Evolutionary conservation across 148 eudicot species (phyloP), one percentile per base, ranked within the genome.

Genomic region (Beta vulgaris): DNA sequence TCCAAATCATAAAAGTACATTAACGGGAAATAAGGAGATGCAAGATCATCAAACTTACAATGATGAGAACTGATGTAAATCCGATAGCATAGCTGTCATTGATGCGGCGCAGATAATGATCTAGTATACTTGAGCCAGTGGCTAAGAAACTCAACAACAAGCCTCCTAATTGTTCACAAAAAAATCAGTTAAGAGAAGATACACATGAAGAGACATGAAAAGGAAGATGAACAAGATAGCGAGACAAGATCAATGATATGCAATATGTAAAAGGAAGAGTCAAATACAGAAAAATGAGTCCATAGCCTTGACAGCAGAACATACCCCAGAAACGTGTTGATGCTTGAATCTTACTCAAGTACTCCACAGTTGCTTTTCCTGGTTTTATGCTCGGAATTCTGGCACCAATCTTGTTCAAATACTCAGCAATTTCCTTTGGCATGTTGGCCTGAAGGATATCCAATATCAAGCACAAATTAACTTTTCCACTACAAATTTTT

Each of bases 271-370:
- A 63, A 39, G 9, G 48, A 2, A 61, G 51, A 39, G 48, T 71
- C 29, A 70, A 35, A 8, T 21, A 34, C 60, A 73, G 31, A 71
- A 73, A 19, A 42, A 68, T 31, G 37, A 77, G 60, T 26, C 28
- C 35, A 46, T 37, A 62, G 74, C 66, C 58, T 49, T 62, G 72
- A 44, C 23, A 69, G 61, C 36, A 51, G 44, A 43, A 57, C 72
- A 79, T 87, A 95, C 98, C 98, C 98, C 98, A 95, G 82, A 95
- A 92, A 60, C 98, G 97, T n/a, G 98, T 95, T 73, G 98, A 95
- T 66, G 96, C 93, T 81, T 95, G 98, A 73, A 95, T 85, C 84
- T 89, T 85, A 19, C 94, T 86, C 69, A 95, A 79, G 87, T 92
- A 92, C 63, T 88, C 96, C 25, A 95, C 72, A 16, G 98, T 95